phyloP scores from a whole-genome alignment of 208 protist species.

The Trypanosoma avium region DNA sequence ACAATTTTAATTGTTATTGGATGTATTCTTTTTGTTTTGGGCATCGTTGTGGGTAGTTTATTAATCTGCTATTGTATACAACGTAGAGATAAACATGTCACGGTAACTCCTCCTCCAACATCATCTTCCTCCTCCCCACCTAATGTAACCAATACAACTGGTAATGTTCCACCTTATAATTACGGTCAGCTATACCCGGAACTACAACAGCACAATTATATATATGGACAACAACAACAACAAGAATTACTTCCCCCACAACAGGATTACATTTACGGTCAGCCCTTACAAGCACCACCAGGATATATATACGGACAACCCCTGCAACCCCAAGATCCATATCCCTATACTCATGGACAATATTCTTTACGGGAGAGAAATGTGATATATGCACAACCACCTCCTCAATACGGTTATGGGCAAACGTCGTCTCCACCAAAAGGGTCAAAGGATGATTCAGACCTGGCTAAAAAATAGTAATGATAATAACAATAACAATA shows the following conservation, averaged over 20 bases:
- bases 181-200: slow-evolving; percentile 20
- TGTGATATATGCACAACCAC: too few relatives aligned
- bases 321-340: not conserved
- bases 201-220: not conserved
- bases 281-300: slow-evolving; percentile 6
- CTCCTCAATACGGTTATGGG: not conserved
- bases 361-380: too few relatives aligned
- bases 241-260: not conserved
- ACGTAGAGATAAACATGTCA: not conserved
- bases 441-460: not conserved
- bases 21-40: slow-evolving; percentile 14
- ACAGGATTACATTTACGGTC: not conserved
- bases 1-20: slow-evolving; percentile 22
- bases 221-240: slow-evolving; percentile 14
- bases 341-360: too few relatives aligned
- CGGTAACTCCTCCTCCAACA: too few relatives aligned
- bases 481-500: too few relatives aligned
- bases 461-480: not conserved
- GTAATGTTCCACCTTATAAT: not conserved
- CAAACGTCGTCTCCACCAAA: not conserved
- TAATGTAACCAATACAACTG: not conserved
- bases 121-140: not conserved
- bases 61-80: slow-evolving; percentile 18
- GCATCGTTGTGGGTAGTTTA: slow-evolving; percentile 1
- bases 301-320: slow-evolving; percentile 16